Percentiles rank a stretch among this genome's conserved stretches.
These are phyloP conservation scores for Meyerozyma carpophila DNA, from an alignment of 1,139 yeast species.

Conservation along the genomic window DNA sequence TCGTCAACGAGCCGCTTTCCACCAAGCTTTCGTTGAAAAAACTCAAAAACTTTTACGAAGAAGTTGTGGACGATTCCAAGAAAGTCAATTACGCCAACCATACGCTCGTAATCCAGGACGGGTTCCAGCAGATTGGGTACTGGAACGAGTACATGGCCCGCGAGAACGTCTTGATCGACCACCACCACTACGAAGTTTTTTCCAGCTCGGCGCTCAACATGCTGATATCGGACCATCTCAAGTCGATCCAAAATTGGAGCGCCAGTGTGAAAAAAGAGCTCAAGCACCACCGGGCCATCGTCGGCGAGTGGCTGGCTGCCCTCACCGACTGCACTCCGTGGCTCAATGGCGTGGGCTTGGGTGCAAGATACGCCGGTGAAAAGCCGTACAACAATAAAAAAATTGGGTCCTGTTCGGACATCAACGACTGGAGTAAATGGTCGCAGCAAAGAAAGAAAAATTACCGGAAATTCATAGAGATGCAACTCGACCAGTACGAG, in stretches of 20 bases:
- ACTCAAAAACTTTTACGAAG: constrained; percentile 35
- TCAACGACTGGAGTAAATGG: constrained; percentile 33
- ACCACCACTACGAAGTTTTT: constrained; percentile 63
- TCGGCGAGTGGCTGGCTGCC: constrained; percentile 66
- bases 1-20: constrained; percentile 63
- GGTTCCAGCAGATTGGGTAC: constrained; percentile 44
- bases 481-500: constrained; percentile 42
- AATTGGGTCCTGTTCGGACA: constrained; percentile 25
- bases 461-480: constrained; percentile 44
- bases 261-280: constrained; percentile 28
- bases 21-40: constrained; percentile 32
- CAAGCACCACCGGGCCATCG: constrained; percentile 43
- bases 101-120: constrained; percentile 56
- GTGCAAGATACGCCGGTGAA: constrained; percentile 52
- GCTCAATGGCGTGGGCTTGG: constrained; percentile 58
- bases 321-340: constrained; percentile 62
- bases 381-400: constrained; percentile 32
- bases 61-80: constrained; percentile 36
- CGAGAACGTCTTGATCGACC: constrained; percentile 50
- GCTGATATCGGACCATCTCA: constrained; percentile 32
- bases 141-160: constrained; percentile 45
- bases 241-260: constrained; percentile 32
- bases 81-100: constrained; percentile 28
- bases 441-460: constrained; percentile 31
- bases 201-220: constrained; percentile 34